A percentile compares a stretch with the other conserved stretches of the same genome.
phyloP scores from a whole-genome alignment of 75 land plant genomes.

The Picea glauca region DNA sequence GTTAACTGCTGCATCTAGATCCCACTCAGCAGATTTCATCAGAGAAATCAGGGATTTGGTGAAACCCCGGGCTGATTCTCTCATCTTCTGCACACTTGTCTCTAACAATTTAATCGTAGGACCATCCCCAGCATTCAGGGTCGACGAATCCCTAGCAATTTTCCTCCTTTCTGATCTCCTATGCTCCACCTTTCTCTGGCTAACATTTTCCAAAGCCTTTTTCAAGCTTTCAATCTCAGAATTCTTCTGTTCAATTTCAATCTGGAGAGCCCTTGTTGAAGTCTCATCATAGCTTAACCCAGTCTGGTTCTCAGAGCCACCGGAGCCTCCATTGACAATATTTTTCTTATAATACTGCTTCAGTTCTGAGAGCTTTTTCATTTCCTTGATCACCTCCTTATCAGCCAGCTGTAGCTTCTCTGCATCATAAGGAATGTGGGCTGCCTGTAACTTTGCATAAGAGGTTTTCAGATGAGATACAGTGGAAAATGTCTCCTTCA shows the following conservation, averaged over 20 bases:
- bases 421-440: constrained; percentile 18
- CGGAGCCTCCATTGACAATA: not conserved
- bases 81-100: constrained; percentile 17
- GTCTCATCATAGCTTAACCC: not conserved
- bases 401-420: constrained; percentile 23
- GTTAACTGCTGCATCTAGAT: constrained; percentile 43
- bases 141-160: not conserved
- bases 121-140: not conserved
- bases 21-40: constrained; percentile 63
- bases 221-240: not conserved
- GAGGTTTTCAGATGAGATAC: constrained; percentile 6
- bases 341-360: constrained; percentile 16
- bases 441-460: constrained; percentile 13
- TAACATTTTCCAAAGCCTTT: not conserved
- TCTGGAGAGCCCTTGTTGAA: not conserved
- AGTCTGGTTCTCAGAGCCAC: too few relatives aligned
- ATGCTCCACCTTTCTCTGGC: not conserved
- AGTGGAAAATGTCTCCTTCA: constrained; percentile 10
- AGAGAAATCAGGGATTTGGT: constrained; percentile 30
- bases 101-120: constrained; percentile 12
- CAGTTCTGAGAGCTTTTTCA: constrained; percentile 22
- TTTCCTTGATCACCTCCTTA: constrained; percentile 21
- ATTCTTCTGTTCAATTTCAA: not conserved
- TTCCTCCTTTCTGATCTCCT: not conserved
- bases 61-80: constrained; percentile 39